Evolutionary conservation across 2,329 filamentous ascomycete genomes (phyloP).

Genomic region (Neophaeococcomyces mojaviensis): DNA sequence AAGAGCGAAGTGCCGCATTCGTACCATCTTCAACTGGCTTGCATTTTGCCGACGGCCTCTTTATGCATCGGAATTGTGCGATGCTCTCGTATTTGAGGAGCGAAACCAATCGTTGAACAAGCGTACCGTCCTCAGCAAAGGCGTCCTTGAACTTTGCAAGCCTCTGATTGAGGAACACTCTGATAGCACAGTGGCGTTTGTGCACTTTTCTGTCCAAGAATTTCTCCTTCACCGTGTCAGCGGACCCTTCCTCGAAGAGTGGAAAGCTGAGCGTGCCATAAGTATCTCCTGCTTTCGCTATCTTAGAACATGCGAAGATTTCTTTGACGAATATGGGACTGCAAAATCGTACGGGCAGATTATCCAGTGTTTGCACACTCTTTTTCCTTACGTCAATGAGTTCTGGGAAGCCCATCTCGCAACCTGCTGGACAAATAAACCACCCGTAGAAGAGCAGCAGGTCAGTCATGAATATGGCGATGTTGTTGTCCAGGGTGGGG

Average conservation of each 20-base stretch:
- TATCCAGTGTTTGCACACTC: background rate
- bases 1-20: background rate
- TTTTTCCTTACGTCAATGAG: background rate
- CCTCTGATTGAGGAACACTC: slow-evolving; percentile 22
- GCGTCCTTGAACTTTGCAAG: slow-evolving; percentile 23
- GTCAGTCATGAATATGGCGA: too few species aligned
- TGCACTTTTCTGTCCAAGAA: slow-evolving; percentile 31
- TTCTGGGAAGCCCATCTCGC: background rate
- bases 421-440: too few species aligned
- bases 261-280: background rate
- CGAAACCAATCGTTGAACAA: slow-evolving; percentile 13
- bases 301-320: background rate
- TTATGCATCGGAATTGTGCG: slow-evolving; percentile 15
- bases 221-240: slow-evolving; percentile 86
- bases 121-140: slow-evolving; percentile 12
- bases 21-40: slow-evolving; percentile 19
- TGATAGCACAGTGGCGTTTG: slow-evolving; percentile 14
- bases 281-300: background rate
- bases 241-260: background rate
- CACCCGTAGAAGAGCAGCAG: too few species aligned
- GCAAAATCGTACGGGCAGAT: background rate
- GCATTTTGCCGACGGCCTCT: slow-evolving; percentile 15
- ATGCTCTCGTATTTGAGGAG: slow-evolving; percentile 19
- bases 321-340: background rate
- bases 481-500: too few species aligned